Evolutionary conservation across 1,139 yeast genomes (phyloP).

Genomic region (Debaryomyces subglobosus): DNA sequence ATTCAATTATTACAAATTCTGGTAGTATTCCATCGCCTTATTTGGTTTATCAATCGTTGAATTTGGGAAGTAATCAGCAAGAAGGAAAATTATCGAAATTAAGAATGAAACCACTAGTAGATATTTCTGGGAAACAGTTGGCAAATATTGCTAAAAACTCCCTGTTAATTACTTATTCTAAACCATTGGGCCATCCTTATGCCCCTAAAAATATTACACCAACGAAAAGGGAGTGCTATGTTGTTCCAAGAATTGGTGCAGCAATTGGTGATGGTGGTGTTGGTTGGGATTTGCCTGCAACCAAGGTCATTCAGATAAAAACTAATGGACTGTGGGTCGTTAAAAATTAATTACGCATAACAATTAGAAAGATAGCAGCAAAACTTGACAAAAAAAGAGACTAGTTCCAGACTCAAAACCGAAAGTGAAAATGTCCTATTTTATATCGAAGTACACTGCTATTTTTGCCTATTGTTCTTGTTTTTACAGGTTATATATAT

Average conservation of each 20-base stretch:
- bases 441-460: no score
- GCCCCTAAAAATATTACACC: conserved; percentile 72
- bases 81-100: conserved; percentile 45
- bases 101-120: conserved; percentile 77
- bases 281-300: conserved; percentile 92
- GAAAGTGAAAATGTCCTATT: no score
- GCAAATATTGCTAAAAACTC: conserved; percentile 77
- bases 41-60: conserved; percentile 69
- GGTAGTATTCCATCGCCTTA: conserved; percentile 78
- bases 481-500: no score
- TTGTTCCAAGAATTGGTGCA: conserved; percentile 89
- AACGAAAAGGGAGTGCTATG: conserved; percentile 81
- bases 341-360: conserved; percentile 19
- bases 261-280: conserved; percentile 79
- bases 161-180: conserved; percentile 77
- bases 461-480: no score
- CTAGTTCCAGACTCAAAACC: no score
- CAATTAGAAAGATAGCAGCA: no score
- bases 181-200: conserved; percentile 89
- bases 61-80: conserved; percentile 43
- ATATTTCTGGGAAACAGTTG: conserved; percentile 72
- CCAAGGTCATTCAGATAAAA: conserved; percentile 73
- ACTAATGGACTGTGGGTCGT: conserved; percentile 62
- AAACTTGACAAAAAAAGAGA: no score
- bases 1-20: conserved; percentile 55